Base-by-base conservation (phyloP, 2,329 filamentous ascomycete species). In the Verticillium tricorpus region DNA sequence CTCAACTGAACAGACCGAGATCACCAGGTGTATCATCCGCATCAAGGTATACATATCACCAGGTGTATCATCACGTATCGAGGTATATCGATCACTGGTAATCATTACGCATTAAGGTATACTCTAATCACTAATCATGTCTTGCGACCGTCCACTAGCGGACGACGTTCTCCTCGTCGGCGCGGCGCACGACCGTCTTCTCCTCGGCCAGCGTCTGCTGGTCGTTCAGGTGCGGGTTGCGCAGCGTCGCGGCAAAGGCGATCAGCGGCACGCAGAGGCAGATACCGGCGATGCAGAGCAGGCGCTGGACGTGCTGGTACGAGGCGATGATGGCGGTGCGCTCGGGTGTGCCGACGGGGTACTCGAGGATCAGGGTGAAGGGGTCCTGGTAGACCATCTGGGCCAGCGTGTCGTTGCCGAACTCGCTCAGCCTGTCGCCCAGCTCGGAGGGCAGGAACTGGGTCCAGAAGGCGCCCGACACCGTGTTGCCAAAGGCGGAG, bases 391-490 rank as follows among this genome's bases (percentile, higher is more conserved):
- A 81, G 0, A 73, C 71, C 2, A 65, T 40, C 0, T 67, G 64
- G 0, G 75, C 77, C 0, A 80, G 68, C 0, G 77, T 79, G 3
- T 68, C 65, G 69, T 80, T 78, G 68, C 71, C 72, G 39, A 77
- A 69, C 1, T 39, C 32, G 0, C 58, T 58, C 2, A 70, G 58
- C 60, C 66, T 61, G 3, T 67, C 60, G 6, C 67, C 67, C 2
- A 89, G 78, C 50, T 77, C 69, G 0, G 63, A 61, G 1, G 82
- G 84, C 55, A 88, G 75, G 2, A 81, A 73, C 68, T 89, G 84
- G 0, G 82, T 83, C 85, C 85, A 89, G 64, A 89, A 81, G 22
- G 84, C 83, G 15, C 85, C 86, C 0, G 85, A 85, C 31, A 89
- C 80, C 17, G 83, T 79, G 69, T 83, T 83, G 25, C 86, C 86